A percentile compares a stretch with the other conserved stretches of the same genome.
These are phyloP conservation scores for Groenewaldozyma salmanticensis DNA, from an alignment of 805 yeast genomes.

Conservation along the genomic window DNA sequence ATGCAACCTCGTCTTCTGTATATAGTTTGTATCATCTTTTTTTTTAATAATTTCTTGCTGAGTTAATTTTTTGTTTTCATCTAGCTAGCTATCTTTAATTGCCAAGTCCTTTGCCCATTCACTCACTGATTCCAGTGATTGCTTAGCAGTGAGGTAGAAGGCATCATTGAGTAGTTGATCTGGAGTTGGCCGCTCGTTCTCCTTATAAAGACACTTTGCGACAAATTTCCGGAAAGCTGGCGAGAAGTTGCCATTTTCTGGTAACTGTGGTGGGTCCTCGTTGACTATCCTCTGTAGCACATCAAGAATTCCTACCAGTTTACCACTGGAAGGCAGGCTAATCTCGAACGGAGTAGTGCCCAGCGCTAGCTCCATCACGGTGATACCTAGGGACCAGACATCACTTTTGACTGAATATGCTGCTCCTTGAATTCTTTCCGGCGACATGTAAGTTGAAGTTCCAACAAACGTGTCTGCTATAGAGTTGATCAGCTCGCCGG, in stretches of 20 bases:
- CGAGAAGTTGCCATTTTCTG: conserved; percentile 35
- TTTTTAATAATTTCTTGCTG: too few species aligned
- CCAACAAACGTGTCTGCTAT: conserved; percentile 98
- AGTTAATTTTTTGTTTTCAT: neutral
- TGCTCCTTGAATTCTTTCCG: conserved; percentile 94
- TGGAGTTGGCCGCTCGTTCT: conserved; percentile 66
- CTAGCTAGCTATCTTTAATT: conserved; percentile 4
- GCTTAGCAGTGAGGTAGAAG: conserved; percentile 21
- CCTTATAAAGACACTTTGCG: conserved; percentile 63
- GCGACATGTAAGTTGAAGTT: conserved; percentile 95
- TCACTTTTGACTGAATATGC: conserved; percentile 92
- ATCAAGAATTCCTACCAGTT: conserved; percentile 71
- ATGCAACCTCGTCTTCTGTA: neutral
- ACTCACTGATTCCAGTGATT: conserved; percentile 13
- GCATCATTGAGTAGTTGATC: conserved; percentile 44
- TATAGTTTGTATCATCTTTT: too few species aligned
- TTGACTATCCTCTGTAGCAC: conserved; percentile 86
- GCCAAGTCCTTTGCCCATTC: conserved; percentile 19
- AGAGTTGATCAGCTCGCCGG: conserved; percentile 84
- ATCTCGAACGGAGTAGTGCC: conserved; percentile 65
- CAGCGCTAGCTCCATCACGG: conserved; percentile 79
- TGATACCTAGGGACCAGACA: conserved; percentile 92
- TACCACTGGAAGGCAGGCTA: conserved; percentile 14
- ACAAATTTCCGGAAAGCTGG: conserved; percentile 55
- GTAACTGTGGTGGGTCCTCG: conserved; percentile 76